Evolutionary conservation across 306 rosid genomes (phyloP), one percentile per base, ranked within the genome.

Genomic region (Prunus dulcis): DNA sequence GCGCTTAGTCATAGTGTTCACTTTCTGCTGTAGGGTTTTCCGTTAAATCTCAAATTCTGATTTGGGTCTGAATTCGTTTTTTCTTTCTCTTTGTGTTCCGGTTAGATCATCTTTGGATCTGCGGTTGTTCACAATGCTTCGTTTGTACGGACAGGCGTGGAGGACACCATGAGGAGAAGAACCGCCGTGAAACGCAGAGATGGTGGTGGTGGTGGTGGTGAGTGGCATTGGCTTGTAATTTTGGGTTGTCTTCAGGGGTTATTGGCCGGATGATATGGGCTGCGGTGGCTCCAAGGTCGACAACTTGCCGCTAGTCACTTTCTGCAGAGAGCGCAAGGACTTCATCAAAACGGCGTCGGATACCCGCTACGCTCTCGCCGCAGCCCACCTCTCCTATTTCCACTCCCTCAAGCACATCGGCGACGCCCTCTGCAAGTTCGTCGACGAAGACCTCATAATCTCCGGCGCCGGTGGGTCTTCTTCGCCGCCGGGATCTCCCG

Each of bases 271-370:
- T 66, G 65, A 72, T 74, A 95, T 95, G 99, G 99, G 99, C 91
- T 96, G 99, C 82, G 90, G 90, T 62, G 83, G 76, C 76, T 96
- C 99, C 80, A 92, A 96, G 82, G 85, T 82, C 25, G 97, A 96
- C 53, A 93, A 96, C 82, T 87, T 83, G 81, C 98, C 94, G 38
- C 80, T 93, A 79, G 97, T 96, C 28, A 90, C 67, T 14, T 97
- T 88, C 2, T 96, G 99, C 75, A 81, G 93, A 74, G 89, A 96
- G 72, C 73, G 99, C 12, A 91, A 81, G 82, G 86, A 85, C 17
- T 83, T 84, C 6, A 81, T 96, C 45, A 92, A 84, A 84, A 84
- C 93, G 70, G 99, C 98, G 45, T 84, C 96, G 65, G 85, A 93
- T 2, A 87, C 87, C 32, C 92, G 99, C 45, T 96, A 89, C 73